Conservation (phyloP, 2,329 filamentous ascomycete genomes). For the Teratosphaeria nubilosa region DNA sequence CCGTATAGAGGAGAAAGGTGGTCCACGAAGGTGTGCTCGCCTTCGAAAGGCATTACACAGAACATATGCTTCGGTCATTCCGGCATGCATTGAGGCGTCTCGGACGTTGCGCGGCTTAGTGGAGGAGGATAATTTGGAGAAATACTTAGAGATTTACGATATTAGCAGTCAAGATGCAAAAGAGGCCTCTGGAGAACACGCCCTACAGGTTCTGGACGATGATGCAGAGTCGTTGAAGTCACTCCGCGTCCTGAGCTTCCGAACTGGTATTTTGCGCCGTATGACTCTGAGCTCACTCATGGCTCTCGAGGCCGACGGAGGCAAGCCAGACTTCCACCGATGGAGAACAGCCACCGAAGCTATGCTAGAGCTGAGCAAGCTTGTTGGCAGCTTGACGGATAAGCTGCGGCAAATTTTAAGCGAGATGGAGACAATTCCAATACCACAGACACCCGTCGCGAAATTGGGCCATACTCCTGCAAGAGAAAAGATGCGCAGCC, state of each 20-base stretch:
- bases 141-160: conserved; percentile 68
- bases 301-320: conserved; percentile 72
- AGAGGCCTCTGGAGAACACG: conserved; percentile 40
- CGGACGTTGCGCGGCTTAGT: conserved; percentile 60
- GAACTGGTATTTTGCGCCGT: conserved; percentile 71
- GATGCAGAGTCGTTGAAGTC: conserved; percentile 70
- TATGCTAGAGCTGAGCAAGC: conserved; percentile 52
- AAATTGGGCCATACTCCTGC: conserved; percentile 47
- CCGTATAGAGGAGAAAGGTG: conserved; percentile 67
- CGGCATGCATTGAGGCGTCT: conserved; percentile 61
- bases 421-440: conserved; percentile 58
- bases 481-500: conserved; percentile 75
- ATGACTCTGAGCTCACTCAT: conserved; percentile 82
- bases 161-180: conserved; percentile 37
- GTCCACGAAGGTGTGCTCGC: conserved; percentile 64
- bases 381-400: conserved; percentile 53
- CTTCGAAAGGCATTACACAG: conserved; percentile 66
- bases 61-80: conserved; percentile 59
- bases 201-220: conserved; percentile 54
- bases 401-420: conserved; percentile 59
- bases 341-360: conserved; percentile 72
- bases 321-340: conserved; percentile 62
- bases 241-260: conserved; percentile 54
- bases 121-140: conserved; percentile 72
- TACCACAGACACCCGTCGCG: conserved; percentile 45